These are phyloP conservation scores for Phialophora chinensis DNA, from an alignment of 2,329 filamentous ascomycete species.

Conservation along the genomic window DNA sequence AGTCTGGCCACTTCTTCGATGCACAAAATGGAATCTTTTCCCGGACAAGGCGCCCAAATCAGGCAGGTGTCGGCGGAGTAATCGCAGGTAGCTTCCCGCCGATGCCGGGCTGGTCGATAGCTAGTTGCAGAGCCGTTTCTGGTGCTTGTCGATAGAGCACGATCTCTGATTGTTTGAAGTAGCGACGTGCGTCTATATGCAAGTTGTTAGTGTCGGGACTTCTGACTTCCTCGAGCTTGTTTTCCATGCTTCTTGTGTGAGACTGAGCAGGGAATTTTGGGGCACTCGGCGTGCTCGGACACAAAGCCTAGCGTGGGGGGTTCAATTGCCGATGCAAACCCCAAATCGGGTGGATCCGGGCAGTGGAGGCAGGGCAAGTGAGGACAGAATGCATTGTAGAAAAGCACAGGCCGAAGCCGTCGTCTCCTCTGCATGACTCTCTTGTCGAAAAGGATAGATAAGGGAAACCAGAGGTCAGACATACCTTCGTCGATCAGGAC, in stretches of 20 bases:
- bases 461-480: conserved; percentile 40
- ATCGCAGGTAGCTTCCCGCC: conserved; percentile 39
- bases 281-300: conserved; percentile 3
- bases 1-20: background rate
- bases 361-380: background rate
- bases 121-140: conserved; percentile 42
- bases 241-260: background rate
- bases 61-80: conserved; percentile 37
- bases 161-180: conserved; percentile 99
- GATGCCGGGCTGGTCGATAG: conserved; percentile 37
- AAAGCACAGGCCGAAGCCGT: background rate
- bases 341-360: conserved; percentile 1
- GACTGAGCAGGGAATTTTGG: background rate
- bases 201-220: conserved; percentile 12
- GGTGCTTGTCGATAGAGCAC: conserved; percentile 83
- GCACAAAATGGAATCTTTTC: background rate
- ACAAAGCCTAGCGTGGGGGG: conserved; percentile 12
- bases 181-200: conserved; percentile 78
- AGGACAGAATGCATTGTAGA: background rate
- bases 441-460: conserved; percentile 9
- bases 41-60: conserved; percentile 10
- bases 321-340: conserved; percentile 44
- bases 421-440: background rate
- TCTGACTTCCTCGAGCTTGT: background rate
- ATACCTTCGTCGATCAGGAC: conserved; percentile 93